These are phyloP conservation scores for Phialophora tarda DNA, from an alignment of 2,329 filamentous ascomycete genomes.

Conservation along the genomic window DNA sequence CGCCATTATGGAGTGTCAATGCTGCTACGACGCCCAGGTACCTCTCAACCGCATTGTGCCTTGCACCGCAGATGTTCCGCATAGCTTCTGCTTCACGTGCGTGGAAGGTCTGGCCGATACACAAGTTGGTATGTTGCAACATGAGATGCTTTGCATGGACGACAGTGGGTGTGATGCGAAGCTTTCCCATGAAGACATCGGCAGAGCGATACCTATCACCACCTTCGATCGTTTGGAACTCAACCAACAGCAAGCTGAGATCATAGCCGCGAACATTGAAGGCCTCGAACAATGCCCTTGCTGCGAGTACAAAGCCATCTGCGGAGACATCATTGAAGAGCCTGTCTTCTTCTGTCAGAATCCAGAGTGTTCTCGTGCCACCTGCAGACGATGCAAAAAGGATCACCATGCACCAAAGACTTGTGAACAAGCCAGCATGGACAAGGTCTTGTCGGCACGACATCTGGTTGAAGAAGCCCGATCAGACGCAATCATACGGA, in stretches of 20 bases:
- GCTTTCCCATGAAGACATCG: constrained; percentile 33
- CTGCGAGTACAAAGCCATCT: constrained; percentile 79
- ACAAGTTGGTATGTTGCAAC: constrained; percentile 71
- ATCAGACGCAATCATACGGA: constrained; percentile 76
- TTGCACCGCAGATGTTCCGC: constrained; percentile 64
- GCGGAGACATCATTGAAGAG: constrained; percentile 68
- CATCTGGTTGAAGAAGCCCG: constrained; percentile 82
- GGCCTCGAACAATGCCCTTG: constrained; percentile 79
- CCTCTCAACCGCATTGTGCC: constrained; percentile 70
- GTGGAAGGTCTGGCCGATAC: constrained; percentile 68
- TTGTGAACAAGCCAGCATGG: constrained; percentile 69
- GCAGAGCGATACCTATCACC: constrained; percentile 47
- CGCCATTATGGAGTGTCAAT: constrained; percentile 69
- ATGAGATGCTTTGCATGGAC: constrained; percentile 73
- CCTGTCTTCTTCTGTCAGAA: constrained; percentile 76
- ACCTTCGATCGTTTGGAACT: constrained; percentile 68
- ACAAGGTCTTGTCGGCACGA: constrained; percentile 65
- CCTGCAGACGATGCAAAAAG: constrained; percentile 70
- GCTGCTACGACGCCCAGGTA: constrained; percentile 70
- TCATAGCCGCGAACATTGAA: constrained; percentile 73
- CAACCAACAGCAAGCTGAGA: constrained; percentile 71
- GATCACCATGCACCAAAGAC: constrained; percentile 73
- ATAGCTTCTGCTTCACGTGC: constrained; percentile 75
- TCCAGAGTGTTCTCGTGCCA: constrained; percentile 66
- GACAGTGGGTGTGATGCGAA: constrained; percentile 66